Evolutionary conservation across 768 basidiomycete genomes (phyloP), one percentile per base, ranked within the genome.

Genomic region (Roridomyces roridus): DNA sequence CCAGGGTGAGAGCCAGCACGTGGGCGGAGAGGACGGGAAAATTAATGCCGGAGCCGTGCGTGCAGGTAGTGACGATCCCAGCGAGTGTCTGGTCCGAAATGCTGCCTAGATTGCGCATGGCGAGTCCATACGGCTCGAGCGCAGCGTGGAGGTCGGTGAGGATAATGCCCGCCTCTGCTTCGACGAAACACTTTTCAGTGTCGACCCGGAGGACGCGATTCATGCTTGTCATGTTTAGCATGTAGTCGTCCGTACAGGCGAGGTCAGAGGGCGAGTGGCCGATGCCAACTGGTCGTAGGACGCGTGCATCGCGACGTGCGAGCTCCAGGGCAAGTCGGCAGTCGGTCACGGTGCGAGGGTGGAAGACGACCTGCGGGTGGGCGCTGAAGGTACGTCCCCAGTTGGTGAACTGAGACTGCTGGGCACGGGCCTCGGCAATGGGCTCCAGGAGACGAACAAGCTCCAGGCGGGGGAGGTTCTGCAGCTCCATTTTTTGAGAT

Each of bases 61-160:
- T 96, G 8, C 94, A 94, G 59, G 97, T 99, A 14, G 94, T 88
- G 66, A 98, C 80, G 65, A 95, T 85, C 40, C 97, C 97, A 24
- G 85, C 96, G 61, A 99, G 81, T 4, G 94, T 93, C 72, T 98
- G 96, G 70, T 97, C 95, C 31, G 94, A 96, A 66, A 99, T 98
- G 25, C 94, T 96, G 31, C 97, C 97, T 58, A 98, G 81, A 72
- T 92, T 96, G 67, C 83, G 86, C 85, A 99, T 88, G 35, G 95
- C 96, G 28, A 98, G 84, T 29, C 80, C 80, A 65, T 87, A 76
- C 12, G 75, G 70, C 44, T 79, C 84, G 51, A 98, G 87, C 15
- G 79, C 78, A 21, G 71, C 74, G 62, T 96, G 93, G 5, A 98
- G 81, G 46, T 82, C 77, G 54, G 87, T 78, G 52, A 98, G 85